These are phyloP conservation scores for Aquilaria agallochum DNA, from an alignment of 441 rosid genomes.

Conservation along the genomic window DNA sequence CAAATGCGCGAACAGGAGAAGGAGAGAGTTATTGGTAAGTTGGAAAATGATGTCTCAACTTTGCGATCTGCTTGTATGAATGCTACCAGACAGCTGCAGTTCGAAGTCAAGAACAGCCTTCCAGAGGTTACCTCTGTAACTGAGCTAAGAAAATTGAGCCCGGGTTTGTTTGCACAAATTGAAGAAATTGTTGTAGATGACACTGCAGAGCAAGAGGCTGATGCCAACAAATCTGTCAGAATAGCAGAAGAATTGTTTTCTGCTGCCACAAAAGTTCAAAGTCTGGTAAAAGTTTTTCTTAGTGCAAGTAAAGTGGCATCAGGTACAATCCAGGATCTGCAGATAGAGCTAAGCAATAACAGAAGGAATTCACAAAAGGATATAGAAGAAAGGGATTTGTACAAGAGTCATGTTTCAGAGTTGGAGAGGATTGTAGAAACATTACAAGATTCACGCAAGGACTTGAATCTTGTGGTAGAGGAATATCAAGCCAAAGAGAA, in stretches of 20 bases:
- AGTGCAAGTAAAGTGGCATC: constrained; percentile 51
- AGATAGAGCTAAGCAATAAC: constrained; percentile 45
- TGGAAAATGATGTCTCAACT: constrained; percentile 45
- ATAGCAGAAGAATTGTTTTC: constrained; percentile 45
- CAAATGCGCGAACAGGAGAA: constrained; percentile 49
- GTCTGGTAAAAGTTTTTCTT: constrained; percentile 44
- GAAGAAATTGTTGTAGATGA: constrained; percentile 32
- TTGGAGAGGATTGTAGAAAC: constrained; percentile 53
- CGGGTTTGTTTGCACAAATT: constrained; percentile 23
- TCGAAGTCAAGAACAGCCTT: constrained; percentile 46
- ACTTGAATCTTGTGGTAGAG: constrained; percentile 42
- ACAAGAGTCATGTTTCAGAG: constrained; percentile 45
- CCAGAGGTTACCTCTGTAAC: constrained; percentile 37
- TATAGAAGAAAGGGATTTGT: constrained; percentile 50
- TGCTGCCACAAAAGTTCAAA: constrained; percentile 39
- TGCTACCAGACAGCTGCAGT: constrained; percentile 53
- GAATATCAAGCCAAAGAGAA: constrained; percentile 41
- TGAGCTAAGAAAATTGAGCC: constrained; percentile 39
- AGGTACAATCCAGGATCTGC: constrained; percentile 50
- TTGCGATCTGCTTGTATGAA: constrained; percentile 58
- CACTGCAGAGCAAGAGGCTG: constrained; percentile 28
- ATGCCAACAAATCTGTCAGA: constrained; percentile 29
- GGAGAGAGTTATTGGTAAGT: constrained; percentile 36
- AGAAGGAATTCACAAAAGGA: constrained; percentile 32
- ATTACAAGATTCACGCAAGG: constrained; percentile 44